Evolutionary conservation across 306 rosid genomes (phyloP), one percentile per base, ranked within the genome.

Genomic region (Purshia tridentata): DNA sequence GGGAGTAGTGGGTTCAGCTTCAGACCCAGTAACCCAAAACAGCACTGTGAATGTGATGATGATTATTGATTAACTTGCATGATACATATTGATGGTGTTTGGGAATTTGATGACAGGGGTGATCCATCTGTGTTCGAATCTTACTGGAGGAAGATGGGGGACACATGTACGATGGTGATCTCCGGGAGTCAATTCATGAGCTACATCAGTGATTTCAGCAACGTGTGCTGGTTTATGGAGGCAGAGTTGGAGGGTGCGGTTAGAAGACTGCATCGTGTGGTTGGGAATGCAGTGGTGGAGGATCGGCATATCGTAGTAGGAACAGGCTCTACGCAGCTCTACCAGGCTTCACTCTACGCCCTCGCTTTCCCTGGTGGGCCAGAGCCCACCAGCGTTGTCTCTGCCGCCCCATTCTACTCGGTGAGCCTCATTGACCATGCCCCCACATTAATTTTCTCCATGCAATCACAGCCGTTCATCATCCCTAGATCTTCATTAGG

Each of bases 351-450:
- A 8, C 45, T 93, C 11, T 86, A 74, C 41, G 97, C 97, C 65
- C 92, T 89, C 72, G 76, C 88, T 47, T 10, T 88, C 50, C 70
- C 85, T 0, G 42, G 73, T 5, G 20, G 76, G 5, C 11, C 88
- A 8, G 29, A 61, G 4, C 90, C 97, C 13, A 49, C 86, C 65
- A 78, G 78, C 42, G 88, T 93, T 20, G 86, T 93, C 2, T 86
- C 88, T 60, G 87, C 91, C 9, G 83, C 90, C 41, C 97, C 98
- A 76, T 84, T 79, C 83, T 89, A 91, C 72, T 93, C 96, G 87
- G 97, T 93, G 1, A 68, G 80, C 14, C 46, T 53, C 63, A 9
- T 41, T 41, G 37, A 41, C 55, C 29, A 29, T 29, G 8, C 47
- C 47, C 8, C 22, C 65, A 29, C 35, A 29, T 29, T 29, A 1